Percentiles rank a stretch among this genome's conserved stretches.
These are phyloP conservation scores for Cystobasidium onofrii DNA, from an alignment of 768 basidiomycete species.

Conservation along the genomic window DNA sequence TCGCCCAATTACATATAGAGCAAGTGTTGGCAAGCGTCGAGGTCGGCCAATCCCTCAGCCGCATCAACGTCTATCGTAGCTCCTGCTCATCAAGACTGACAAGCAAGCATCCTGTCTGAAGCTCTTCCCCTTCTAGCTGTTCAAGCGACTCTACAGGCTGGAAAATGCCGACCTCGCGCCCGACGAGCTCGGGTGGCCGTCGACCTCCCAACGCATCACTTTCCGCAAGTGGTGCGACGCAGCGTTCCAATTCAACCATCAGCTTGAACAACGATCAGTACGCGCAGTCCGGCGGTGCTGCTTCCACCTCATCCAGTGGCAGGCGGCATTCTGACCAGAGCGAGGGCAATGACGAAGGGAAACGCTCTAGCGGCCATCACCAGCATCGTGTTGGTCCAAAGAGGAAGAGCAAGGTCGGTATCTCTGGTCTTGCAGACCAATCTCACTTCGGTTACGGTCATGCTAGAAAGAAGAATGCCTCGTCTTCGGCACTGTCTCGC, in stretches of 20 bases:
- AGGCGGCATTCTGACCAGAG: background rate
- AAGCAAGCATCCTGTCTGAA: too few relatives aligned
- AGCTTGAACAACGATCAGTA: background rate
- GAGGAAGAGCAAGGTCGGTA: constrained; percentile 24
- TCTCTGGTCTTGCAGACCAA: constrained; percentile 1
- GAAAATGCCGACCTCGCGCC: constrained; percentile 1
- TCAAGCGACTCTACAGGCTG: background rate
- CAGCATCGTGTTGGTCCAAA: constrained; percentile 4
- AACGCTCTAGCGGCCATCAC: background rate
- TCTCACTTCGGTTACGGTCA: background rate
- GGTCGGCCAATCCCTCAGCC: too few relatives aligned
- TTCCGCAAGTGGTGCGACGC: background rate
- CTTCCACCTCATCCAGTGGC: background rate
- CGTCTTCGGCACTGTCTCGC: background rate
- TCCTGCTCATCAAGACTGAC: too few relatives aligned
- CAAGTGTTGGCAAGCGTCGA: too few relatives aligned
- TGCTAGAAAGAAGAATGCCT: constrained; percentile 10
- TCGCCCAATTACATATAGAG: too few relatives aligned
- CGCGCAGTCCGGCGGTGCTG: background rate
- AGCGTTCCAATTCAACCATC: background rate
- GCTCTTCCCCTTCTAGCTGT: background rate
- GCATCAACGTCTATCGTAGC: too few relatives aligned
- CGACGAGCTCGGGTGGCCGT: background rate
- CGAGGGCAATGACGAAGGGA: constrained; percentile 9
- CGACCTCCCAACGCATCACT: background rate